Evolutionary conservation across 2,329 filamentous ascomycete species (phyloP).

Genomic region (Hymenoscyphus fraxineus): DNA sequence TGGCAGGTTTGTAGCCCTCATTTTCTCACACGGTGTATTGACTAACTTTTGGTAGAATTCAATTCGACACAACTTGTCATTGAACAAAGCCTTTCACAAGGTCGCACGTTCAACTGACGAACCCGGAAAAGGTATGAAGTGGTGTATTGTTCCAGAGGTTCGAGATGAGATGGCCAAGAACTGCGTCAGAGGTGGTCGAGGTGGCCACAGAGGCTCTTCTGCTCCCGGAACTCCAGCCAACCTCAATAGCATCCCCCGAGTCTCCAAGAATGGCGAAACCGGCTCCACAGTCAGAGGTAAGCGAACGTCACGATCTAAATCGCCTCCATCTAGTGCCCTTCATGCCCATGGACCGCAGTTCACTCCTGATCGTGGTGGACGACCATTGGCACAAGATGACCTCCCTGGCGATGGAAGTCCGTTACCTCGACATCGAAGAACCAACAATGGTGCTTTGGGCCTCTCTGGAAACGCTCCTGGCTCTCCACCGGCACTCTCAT

Average conservation of each 20-base stretch:
- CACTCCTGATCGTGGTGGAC: slow-evolving; percentile 56
- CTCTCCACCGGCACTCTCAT: slow-evolving; percentile 56
- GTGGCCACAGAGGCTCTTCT: slow-evolving; percentile 64
- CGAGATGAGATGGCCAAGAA: slow-evolving; percentile 76
- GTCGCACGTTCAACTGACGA: slow-evolving; percentile 89
- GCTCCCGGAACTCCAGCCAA: slow-evolving; percentile 62
- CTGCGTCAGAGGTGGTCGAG: slow-evolving; percentile 53
- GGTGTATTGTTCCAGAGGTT: slow-evolving; percentile 83
- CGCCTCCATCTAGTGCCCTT: slow-evolving; percentile 52
- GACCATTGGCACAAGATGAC: slow-evolving; percentile 34
- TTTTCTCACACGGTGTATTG: slow-evolving; percentile 6
- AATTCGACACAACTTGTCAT: slow-evolving; percentile 90
- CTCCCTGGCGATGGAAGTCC: slow-evolving; percentile 53
- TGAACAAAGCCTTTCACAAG: slow-evolving; percentile 94
- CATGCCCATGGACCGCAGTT: slow-evolving; percentile 44
- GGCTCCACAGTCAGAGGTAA: slow-evolving; percentile 52
- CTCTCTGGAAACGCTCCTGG: slow-evolving; percentile 50
- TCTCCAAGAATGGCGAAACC: slow-evolving; percentile 54
- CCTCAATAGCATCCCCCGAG: slow-evolving; percentile 57
- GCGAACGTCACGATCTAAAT: slow-evolving; percentile 49
- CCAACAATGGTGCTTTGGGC: slow-evolving; percentile 42
- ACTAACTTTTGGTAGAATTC: slow-evolving; percentile 63
- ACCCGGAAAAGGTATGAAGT: slow-evolving; percentile 98
- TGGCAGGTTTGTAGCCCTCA: slow-evolving; percentile 72
- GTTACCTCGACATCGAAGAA: slow-evolving; percentile 52